phyloP scores from a whole-genome alignment of 352 stramenopile species.

The Bremia lactucae region DNA sequence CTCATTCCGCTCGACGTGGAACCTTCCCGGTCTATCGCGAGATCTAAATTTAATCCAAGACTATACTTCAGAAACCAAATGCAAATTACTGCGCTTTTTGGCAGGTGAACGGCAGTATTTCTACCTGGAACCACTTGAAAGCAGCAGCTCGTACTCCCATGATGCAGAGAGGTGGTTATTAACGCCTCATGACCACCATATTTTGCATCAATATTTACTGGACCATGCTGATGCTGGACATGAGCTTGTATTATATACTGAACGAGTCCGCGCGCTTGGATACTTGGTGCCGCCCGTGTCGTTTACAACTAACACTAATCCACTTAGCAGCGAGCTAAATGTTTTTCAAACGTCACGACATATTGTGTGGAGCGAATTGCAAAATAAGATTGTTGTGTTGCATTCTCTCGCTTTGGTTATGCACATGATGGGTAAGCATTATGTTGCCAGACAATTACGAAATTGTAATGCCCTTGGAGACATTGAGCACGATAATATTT shows the following conservation, averaged over 20 bases:
- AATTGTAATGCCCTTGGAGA: neutral
- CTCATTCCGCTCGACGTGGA: slow-evolving; percentile 49
- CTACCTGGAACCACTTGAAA: slow-evolving; percentile 45
- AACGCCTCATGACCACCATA: slow-evolving; percentile 27
- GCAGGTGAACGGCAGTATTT: slow-evolving; percentile 70
- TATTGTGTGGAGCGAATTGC: slow-evolving; percentile 42
- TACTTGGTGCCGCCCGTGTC: slow-evolving; percentile 13
- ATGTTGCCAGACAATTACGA: slow-evolving; percentile 21
- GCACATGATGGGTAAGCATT: slow-evolving; percentile 53
- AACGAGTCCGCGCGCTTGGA: slow-evolving; percentile 21
- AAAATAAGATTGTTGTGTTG: slow-evolving; percentile 36
- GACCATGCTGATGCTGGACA: slow-evolving; percentile 19
- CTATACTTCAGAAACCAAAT: slow-evolving; percentile 57
- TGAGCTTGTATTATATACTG: slow-evolving; percentile 18
- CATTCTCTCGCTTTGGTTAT: slow-evolving; percentile 47
- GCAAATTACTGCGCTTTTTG: slow-evolving; percentile 44
- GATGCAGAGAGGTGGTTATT: slow-evolving; percentile 27
- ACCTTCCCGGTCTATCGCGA: slow-evolving; percentile 39
- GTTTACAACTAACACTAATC: slow-evolving; percentile 1
- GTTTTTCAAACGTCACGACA: slow-evolving; percentile 38
- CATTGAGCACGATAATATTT: slow-evolving; percentile 22
- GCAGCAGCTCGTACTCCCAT: slow-evolving; percentile 4
- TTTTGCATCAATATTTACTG: slow-evolving; percentile 25
- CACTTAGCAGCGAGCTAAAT: slow-evolving; percentile 5
- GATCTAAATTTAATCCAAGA: slow-evolving; percentile 76